phyloP scores from a whole-genome alignment of 2,329 filamentous ascomycete species.

The Scolecobasidium constrictum region DNA sequence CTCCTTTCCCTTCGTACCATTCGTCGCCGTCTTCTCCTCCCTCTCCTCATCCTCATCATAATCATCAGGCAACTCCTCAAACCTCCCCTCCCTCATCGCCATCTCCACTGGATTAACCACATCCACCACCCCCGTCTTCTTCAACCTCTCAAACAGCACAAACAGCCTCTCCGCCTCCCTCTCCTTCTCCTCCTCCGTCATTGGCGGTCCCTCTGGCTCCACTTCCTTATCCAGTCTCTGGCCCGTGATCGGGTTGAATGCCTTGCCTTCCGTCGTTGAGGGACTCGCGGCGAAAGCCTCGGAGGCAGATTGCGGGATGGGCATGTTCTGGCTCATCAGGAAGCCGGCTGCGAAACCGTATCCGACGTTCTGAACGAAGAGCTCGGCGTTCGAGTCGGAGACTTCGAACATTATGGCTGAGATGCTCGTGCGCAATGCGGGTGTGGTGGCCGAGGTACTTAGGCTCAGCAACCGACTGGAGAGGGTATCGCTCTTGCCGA shows the following conservation, averaged over 20 bases:
- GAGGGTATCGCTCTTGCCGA: slow-evolving; percentile 65
- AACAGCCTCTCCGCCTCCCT: slow-evolving; percentile 82
- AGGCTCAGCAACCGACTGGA: slow-evolving; percentile 68
- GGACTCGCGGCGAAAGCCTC: slow-evolving; percentile 37
- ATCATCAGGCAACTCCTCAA: slow-evolving; percentile 49
- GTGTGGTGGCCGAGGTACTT: slow-evolving; percentile 60
- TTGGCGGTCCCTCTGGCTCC: slow-evolving; percentile 55
- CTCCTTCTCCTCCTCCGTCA: slow-evolving; percentile 89
- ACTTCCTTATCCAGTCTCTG: slow-evolving; percentile 65
- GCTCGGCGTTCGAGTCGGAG: slow-evolving; percentile 66
- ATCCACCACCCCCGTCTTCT: slow-evolving; percentile 62
- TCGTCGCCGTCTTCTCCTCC: too few relatives aligned
- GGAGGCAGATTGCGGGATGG: slow-evolving; percentile 56
- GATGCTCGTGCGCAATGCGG: slow-evolving; percentile 63
- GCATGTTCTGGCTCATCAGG: slow-evolving; percentile 72
- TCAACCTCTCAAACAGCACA: slow-evolving; percentile 81
- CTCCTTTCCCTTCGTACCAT: too few relatives aligned
- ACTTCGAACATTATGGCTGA: slow-evolving; percentile 77
- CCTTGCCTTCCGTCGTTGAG: slow-evolving; percentile 16
- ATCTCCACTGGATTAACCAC: slow-evolving; percentile 69
- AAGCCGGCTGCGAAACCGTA: slow-evolving; percentile 92
- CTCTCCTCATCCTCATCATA: slow-evolving; percentile 2
- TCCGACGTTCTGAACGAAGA: slow-evolving; percentile 82
- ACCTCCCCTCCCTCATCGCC: slow-evolving; percentile 57
- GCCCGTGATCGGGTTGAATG: slow-evolving; percentile 77